phyloP scores from a whole-genome alignment of 1,139 yeast genomes.

The Sugiyamaella paludigena region DNA sequence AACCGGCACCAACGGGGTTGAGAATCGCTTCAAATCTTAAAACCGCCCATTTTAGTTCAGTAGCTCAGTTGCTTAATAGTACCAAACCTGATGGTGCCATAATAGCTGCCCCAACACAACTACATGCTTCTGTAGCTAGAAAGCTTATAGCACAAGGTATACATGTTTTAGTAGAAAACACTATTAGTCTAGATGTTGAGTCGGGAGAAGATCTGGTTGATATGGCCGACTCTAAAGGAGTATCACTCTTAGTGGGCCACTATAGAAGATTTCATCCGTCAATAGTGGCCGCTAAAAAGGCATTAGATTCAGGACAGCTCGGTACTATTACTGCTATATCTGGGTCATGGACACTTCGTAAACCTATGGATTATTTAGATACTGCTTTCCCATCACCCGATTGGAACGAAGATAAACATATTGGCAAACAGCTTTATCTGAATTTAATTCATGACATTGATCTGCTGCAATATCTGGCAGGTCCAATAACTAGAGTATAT shows the following conservation, averaged over 20 bases:
- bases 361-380: slow-evolving; percentile 10
- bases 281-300: slow-evolving; percentile 8
- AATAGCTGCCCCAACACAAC: slow-evolving; percentile 8
- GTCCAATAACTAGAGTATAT: slow-evolving; percentile 7
- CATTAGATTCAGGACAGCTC: slow-evolving; percentile 5
- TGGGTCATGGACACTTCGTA: slow-evolving; percentile 12
- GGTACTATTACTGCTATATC: slow-evolving; percentile 10
- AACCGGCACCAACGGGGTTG: slow-evolving; percentile 7
- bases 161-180: slow-evolving; percentile 5
- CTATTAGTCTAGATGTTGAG: slow-evolving; percentile 4
- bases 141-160: slow-evolving; percentile 4
- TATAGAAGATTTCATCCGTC: slow-evolving; percentile 11
- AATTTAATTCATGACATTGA: slow-evolving; percentile 10
- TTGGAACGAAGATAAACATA: slow-evolving; percentile 7
- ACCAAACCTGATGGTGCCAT: slow-evolving; percentile 4
- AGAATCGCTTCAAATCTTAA: slow-evolving; percentile 4
- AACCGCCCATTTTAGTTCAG: slow-evolving; percentile 2
- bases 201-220: slow-evolving; percentile 2
- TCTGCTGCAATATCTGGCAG: slow-evolving; percentile 5
- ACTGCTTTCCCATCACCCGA: slow-evolving; percentile 8
- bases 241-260: slow-evolving; percentile 4
- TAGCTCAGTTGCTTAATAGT: neutral
- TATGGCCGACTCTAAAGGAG: slow-evolving; percentile 4
- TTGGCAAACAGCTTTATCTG: slow-evolving; percentile 5
- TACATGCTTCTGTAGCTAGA: slow-evolving; percentile 1